Base-by-base conservation (phyloP, 352 stramenopile genomes). In the Albugo laibachii region DNA sequence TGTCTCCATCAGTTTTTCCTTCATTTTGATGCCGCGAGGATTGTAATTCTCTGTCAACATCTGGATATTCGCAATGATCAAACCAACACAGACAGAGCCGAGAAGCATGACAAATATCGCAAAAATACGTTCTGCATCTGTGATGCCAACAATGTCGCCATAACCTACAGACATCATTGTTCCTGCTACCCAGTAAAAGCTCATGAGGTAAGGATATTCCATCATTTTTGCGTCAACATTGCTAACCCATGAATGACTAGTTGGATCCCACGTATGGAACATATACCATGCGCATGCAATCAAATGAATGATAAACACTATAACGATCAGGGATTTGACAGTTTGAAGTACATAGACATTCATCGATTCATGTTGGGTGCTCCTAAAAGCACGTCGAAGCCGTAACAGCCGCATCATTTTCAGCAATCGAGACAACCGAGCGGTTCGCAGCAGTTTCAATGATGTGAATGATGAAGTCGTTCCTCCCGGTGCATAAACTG, bases 81-180 rank as follows among this genome's bases (percentile, higher is more conserved):
- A 82, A 52, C 83, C 84, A 50, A 95, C 84, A 27, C 62, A 87
- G 16, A 87, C 83, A 15, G 78, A 87, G 2, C 81, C 81, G 5
- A 92, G 56, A 20, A 76, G 77, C 36, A 88, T 63, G 41, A 89
- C 71, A 37, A 88, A 70, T 34, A 93, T 91, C 4, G 80, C 81
- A 55, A 91, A 93, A 1, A 87, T 21, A 1, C 81, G 62, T 48
- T 95, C 81, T 16, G 49, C 53, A 34, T 87, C 71, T 0, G 75
- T 93, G 42, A 89, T 62, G 2, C 70, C 73, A 34, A 71, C 81
- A 40, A 95, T 88, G 34, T 96, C 85, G 14, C 85, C 85, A 47
- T 95, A 95, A 0, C 84, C 83, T 27, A 96, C 80, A 0, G 80
- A 91, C 80, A 95, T 95, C 66, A 96, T 93, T 8, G 83, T 95